Base-by-base conservation (phyloP, 1,139 yeast species). In the Citeromyces hawaiiensis region DNA sequence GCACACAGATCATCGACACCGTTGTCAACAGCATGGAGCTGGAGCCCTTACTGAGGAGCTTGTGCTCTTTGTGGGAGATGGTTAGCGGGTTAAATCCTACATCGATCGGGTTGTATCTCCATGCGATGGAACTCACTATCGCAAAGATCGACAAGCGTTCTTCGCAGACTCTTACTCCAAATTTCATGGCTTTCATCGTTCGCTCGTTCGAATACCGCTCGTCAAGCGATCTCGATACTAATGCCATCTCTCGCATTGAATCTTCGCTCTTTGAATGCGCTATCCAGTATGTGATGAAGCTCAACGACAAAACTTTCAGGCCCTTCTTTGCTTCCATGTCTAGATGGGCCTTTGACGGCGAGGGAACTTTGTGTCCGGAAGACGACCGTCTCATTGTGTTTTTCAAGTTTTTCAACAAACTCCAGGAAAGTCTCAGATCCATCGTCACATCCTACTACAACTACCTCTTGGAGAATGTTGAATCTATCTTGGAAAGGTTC, bases 291-390 rank as follows among this genome's bases (percentile, higher is more conserved):
- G 94, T 91, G 19, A 71, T 91, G 80, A 88, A 91, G 58, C 71
- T 93, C 59, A 91, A 91, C 54, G 98, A 91, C 58, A 86, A 86
- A 64, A 73, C 79, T 11, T 93, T 91, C 71, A 75, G 97, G 54
- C 98, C 98, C 19, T 63, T 86, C 52, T 88, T 93, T 62, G 88
- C 91, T 5, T 68, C 79, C 33, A 66, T 86, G 53, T 87, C 82
- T n/a, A 76, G 91, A 57, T 91, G 98, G 98, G 94, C 96, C 2
- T 72, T 83, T 48, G 79, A 75, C 45, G 94, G 87, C 41, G 91
- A 82, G 56, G 86, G 83, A 37, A 70, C 74, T 7, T 61, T 64
- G 45, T 66, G 70, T 40, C 57, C 66, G 17, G 78, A 74, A 51
- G 51, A 57, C 8, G 72, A 77, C 35, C 68, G 88, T 52, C 63